phyloP scores from a whole-genome alignment of 371 early-diverging fungal species.

The Mortierella sp. region DNA sequence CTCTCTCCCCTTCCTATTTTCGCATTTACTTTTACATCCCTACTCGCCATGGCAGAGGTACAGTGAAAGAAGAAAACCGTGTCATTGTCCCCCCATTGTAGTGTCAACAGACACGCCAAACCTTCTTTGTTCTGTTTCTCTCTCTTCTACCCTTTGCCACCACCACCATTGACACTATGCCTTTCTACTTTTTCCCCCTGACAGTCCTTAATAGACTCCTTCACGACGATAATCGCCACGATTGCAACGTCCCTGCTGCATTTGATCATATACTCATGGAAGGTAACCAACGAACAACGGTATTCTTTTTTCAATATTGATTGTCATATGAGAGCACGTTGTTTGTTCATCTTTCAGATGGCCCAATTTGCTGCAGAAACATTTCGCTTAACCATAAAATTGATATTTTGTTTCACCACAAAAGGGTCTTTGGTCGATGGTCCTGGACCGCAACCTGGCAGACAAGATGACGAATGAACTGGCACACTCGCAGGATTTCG shows the following conservation, averaged over 20 bases:
- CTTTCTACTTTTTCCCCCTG: neutral
- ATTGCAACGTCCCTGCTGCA: conserved; percentile 37
- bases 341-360: neutral
- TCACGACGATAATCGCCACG: conserved; percentile 26
- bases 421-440: conserved; percentile 48
- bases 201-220: conserved; percentile 9
- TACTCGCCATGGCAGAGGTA: conserved; percentile 14
- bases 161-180: neutral
- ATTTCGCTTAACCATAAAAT: neutral
- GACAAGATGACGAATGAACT: conserved; percentile 63
- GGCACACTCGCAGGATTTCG: conserved; percentile 63
- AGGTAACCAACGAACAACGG: conserved; percentile 23
- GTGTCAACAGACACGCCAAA: neutral
- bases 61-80: neutral
- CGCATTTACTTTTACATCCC: neutral
- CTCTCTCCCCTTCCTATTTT: neutral
- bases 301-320: neutral
- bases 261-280: conserved; percentile 50
- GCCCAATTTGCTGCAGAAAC: too few relatives aligned
- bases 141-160: neutral
- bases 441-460: conserved; percentile 34
- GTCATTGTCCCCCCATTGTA: neutral
- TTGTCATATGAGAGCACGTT: conserved; percentile 15
- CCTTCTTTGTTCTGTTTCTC: neutral
- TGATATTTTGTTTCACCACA: neutral